Evolutionary conservation across 257 asterid species (phyloP).

Genomic region (Solanum corneliomulleri): DNA sequence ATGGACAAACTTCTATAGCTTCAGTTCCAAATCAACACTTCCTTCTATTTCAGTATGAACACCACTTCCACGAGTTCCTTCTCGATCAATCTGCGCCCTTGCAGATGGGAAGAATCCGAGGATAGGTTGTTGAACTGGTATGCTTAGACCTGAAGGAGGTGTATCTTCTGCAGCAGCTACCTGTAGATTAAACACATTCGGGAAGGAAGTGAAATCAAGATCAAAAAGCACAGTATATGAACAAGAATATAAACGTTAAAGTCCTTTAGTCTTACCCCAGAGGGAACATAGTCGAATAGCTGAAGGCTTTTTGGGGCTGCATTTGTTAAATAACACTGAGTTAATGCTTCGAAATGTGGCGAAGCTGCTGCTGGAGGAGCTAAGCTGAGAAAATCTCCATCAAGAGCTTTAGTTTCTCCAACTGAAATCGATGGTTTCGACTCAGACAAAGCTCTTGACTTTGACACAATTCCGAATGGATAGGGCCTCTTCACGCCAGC

Average conservation of each 20-base stretch:
- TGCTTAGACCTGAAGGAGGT: conserved; percentile 14
- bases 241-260: no score
- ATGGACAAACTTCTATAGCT: conserved; percentile 22
- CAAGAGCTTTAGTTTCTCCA: no score
- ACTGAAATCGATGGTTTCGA: no score
- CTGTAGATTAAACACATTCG: no score
- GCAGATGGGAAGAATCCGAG: conserved; percentile 45
- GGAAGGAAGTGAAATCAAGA: no score
- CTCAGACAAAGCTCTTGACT: no score
- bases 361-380: no score
- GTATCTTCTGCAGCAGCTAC: background rate
- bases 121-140: conserved; percentile 11
- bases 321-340: no score
- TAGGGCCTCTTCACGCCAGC: conserved; percentile 25
- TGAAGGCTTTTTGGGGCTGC: background rate
- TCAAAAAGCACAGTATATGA: no score
- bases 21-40: conserved; percentile 52
- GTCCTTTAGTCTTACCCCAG: conserved; percentile 22
- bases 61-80: conserved; percentile 7
- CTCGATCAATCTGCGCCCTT: conserved; percentile 8
- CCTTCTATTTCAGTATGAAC: conserved; percentile 24
- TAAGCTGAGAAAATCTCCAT: no score
- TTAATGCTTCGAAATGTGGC: no score
- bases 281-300: conserved; percentile 7
- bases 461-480: conserved; percentile 4